Evolutionary conservation across 352 stramenopile genomes (phyloP), one percentile per base, ranked within the genome.

Genomic region (Globisporangium perplexum): DNA sequence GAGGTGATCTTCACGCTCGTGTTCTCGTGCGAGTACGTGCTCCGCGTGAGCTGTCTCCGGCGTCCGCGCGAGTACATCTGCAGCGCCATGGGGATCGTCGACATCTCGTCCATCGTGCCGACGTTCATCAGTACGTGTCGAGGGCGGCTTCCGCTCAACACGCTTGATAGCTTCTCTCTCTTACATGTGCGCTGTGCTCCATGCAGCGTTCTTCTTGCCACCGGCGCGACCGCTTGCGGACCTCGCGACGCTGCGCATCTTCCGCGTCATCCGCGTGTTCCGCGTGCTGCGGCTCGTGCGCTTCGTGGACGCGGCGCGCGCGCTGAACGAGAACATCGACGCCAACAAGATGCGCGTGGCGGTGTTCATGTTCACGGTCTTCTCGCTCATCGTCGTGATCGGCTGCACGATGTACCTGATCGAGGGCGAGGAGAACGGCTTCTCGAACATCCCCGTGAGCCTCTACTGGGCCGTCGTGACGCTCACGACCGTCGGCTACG

Each of bases 331-430:
- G 57, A 91, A 92, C 60, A 90, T 90, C 44, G 61, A 88, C 55
- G 71, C 77, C 28, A 92, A 92, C 66, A 88, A 90, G 61, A 65
- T 80, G 50, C 72, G 78, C n/a, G 83, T 92, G 49, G 76, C 70
- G 0, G 77, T 92, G 17, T 92, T 90, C 59, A 78, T 90, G 39
- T 77, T 86, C 55, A 77, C 72, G 26, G 63, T 84, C 7, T 88
- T 88, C 43, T 83, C 74, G 12, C 77, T 92, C 65, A 88, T 90
- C 60, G 62, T 88, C 33, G 79, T 92, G 44, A 89, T 92, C 51
- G 81, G 81, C 23, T 92, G 81, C 48, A 69, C 78, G 42, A 92
- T 92, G 78, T 92, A 92, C 57, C 56, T 92, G 46, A 89, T 92
- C 60, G 81, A 92, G 69, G 81, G 79, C 31, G 81, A 89, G 47